Evolutionary conservation across 257 asterid species (phyloP), one percentile per base, ranked within the genome.

Genomic region (Rauvolfia tetraphylla): DNA sequence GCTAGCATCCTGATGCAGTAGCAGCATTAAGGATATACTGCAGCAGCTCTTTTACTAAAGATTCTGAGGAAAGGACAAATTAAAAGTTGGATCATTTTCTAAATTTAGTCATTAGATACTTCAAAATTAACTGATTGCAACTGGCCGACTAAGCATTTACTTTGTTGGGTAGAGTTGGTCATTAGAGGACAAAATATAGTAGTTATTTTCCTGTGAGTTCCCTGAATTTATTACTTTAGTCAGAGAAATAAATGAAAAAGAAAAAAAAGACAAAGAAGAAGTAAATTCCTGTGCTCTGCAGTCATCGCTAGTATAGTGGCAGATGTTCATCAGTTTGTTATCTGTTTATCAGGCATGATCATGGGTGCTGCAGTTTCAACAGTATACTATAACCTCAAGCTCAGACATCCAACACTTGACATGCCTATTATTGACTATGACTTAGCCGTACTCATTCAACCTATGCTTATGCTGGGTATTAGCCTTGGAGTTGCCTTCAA

Each of bases 381-480:
- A 46, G 99, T 95, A 70, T 92, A 95, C 85, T 95, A 90, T 83
- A 95, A 95, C 81, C 96, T 95, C 76, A 90, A 79, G 85, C 93
- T 92, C 83, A 84, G 92, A 75, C 99, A 95, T 89, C 99, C 99
- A 1, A 92, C 98, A 12, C 22, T 95, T 34, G 91, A 92, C 84
- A 95, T 95, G 96, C 97, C 99, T 20, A 82, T 95, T 56, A 95
- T 95, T 46, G 99, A 92, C 77, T 95, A 92, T 44, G 99, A 95
- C 68, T 90, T 95, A 90, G 98, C 97, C 36, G 91, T 95, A 68
- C 98, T 95, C 46, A 92, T 95, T 78, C 99, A 95, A 82, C 99
- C 99, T 46, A 95, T 92, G 99, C 96, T 95, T 79, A 90, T 95
- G 96, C 85, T 95, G 22, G 99, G 99, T 72, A 92, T 95, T 72